phyloP scores from a whole-genome alignment of 345 rosid genomes.

The Mangifera indica region DNA sequence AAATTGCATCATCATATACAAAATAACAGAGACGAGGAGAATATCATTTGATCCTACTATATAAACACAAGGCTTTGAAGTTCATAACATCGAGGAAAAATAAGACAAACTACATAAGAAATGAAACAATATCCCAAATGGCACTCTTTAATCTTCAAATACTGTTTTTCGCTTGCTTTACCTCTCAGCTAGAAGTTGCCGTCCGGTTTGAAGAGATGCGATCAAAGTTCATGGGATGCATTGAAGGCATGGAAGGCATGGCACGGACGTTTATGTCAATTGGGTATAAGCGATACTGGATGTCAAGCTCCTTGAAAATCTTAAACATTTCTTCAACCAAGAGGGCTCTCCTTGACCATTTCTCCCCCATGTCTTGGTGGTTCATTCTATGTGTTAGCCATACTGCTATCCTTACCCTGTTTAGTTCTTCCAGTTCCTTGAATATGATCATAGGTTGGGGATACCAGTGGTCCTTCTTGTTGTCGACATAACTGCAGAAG shows the following conservation, averaged over 20 bases:
- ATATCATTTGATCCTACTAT: too few species aligned
- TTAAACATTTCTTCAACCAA: constrained; percentile 33
- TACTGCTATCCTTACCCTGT: constrained; percentile 20
- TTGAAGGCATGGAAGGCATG: constrained; percentile 11
- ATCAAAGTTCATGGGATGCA: not conserved
- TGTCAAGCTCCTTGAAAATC: constrained; percentile 29
- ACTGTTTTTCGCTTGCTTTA: too few species aligned
- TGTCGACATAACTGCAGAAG: constrained; percentile 27
- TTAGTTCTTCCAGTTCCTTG: constrained; percentile 27
- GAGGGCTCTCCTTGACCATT: constrained; percentile 27
- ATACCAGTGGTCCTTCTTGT: constrained; percentile 35
- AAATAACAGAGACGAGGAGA: too few species aligned
- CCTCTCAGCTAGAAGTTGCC: not conserved
- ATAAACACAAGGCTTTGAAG: too few species aligned
- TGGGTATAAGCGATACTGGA: constrained; percentile 31
- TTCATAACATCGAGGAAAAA: too few species aligned
- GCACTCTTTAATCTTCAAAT: too few species aligned
- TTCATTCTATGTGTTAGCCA: constrained; percentile 32
- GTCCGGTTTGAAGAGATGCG: constrained; percentile 25
- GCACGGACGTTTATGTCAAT: constrained; percentile 33
- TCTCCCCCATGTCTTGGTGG: constrained; percentile 40
- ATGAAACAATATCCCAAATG: too few species aligned
- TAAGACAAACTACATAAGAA: too few species aligned
- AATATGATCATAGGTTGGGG: constrained; percentile 30
- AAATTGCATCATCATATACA: too few species aligned